Conservation (phyloP, 805 yeast species). For the Candida quercuum region DNA sequence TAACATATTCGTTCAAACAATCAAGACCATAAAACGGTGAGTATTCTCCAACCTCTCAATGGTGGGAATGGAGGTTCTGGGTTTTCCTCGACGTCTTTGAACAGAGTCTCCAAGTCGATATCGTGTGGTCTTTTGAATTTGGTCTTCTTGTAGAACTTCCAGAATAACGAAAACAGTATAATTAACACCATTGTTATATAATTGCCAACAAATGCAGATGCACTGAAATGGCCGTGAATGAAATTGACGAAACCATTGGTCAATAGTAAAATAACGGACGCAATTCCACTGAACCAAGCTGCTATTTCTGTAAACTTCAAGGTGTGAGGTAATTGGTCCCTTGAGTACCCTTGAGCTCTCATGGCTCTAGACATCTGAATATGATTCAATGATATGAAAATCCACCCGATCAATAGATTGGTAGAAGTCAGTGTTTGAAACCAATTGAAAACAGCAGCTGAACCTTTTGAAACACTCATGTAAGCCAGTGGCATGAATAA, state of each 20-base stretch:
- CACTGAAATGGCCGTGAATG: slow-evolving; percentile 21
- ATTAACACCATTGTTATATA: slow-evolving; percentile 15
- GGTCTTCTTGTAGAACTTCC: slow-evolving; percentile 26
- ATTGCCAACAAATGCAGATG: not conserved
- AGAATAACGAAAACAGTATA: slow-evolving; percentile 20
- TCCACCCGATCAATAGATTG: slow-evolving; percentile 27
- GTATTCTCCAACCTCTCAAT: slow-evolving; percentile 1
- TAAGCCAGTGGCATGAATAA: slow-evolving; percentile 30
- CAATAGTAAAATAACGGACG: slow-evolving; percentile 20
- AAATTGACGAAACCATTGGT: slow-evolving; percentile 29
- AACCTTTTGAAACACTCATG: slow-evolving; percentile 21
- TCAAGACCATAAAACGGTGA: slow-evolving; percentile 1
- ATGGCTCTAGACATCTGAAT: slow-evolving; percentile 27
- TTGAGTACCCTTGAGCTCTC: slow-evolving; percentile 33
- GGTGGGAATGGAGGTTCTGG: slow-evolving; percentile 14
- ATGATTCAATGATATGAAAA: slow-evolving; percentile 25
- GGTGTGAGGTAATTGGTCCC: slow-evolving; percentile 27
- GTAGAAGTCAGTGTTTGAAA: slow-evolving; percentile 28
- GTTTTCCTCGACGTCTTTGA: slow-evolving; percentile 19
- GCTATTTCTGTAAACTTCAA: slow-evolving; percentile 19
- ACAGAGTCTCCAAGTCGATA: slow-evolving; percentile 30
- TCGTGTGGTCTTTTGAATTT: slow-evolving; percentile 27
- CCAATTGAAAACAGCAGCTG: slow-evolving; percentile 30
- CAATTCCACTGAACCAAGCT: slow-evolving; percentile 24
- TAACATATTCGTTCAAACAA: too few relatives aligned